Conservation (phyloP, 192 early-diverging fungal species). For the Glomus cerebriforme region DNA sequence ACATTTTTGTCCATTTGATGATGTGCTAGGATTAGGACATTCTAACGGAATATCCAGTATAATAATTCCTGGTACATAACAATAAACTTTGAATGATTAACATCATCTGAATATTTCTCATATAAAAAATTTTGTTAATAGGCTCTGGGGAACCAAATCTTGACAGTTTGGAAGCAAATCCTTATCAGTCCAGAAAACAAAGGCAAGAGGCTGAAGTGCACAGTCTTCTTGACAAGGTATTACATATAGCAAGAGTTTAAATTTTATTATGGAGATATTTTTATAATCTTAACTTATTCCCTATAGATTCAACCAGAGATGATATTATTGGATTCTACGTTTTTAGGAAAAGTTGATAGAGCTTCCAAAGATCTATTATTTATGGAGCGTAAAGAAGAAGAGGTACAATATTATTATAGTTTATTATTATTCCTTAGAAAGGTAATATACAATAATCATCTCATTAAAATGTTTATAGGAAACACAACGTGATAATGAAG, state of each 20-base stretch:
- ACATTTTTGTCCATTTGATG: constrained; percentile 93
- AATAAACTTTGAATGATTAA: neutral
- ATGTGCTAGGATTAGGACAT: constrained; percentile 89
- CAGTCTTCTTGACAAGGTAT: constrained; percentile 78
- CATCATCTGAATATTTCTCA: neutral
- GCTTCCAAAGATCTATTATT: constrained; percentile 58
- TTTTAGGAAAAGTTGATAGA: constrained; percentile 80
- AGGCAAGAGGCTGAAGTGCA: constrained; percentile 88
- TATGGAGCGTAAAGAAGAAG: constrained; percentile 62
- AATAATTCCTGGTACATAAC: constrained; percentile 72
- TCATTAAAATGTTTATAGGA: constrained; percentile 5
- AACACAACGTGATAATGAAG: constrained; percentile 51
- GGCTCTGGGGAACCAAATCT: constrained; percentile 97
- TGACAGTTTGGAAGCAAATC: constrained; percentile 90
- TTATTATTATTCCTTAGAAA: neutral
- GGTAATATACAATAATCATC: constrained; percentile 4
- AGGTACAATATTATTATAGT: constrained; percentile 34
- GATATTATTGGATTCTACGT: constrained; percentile 81
- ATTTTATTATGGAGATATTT: neutral
- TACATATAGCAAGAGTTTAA: neutral
- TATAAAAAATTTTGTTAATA: neutral
- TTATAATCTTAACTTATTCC: neutral
- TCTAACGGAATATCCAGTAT: constrained; percentile 74
- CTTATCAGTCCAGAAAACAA: constrained; percentile 88
- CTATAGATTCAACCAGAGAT: constrained; percentile 85